Base-by-base conservation (phyloP, 163 green algal species). In the Scenedesmus sp. region DNA sequence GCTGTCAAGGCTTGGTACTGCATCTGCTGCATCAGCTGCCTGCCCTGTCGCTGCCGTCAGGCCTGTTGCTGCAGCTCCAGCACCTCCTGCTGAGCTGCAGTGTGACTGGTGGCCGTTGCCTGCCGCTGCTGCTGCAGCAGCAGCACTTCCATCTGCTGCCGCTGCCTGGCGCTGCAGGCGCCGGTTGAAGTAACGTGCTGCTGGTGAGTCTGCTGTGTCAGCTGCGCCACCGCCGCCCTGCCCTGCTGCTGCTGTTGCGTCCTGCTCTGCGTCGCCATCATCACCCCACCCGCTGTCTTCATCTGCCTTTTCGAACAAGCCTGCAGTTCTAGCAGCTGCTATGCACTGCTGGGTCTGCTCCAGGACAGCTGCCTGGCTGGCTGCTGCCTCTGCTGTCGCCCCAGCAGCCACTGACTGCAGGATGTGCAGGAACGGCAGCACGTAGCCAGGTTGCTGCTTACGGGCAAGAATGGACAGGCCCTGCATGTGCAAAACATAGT, bases 391-490 rank as follows among this genome's bases (percentile, higher is more conserved):
- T 6, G 26, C 35, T 7, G 13, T 80, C 0, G 94, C 91, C 0
- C 92, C 95, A 0, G 35, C 72, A 5, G 92, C 89, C 16, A 96
- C 90, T 76, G 94, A 93, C 10, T 86, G 40, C 72, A 96, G 88
- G 7, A 92, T 90, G 72, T 93, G 65, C n/a, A 98, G 91, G 92
- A 97, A 98, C 10, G 96, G 84, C 15, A 94, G 81, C 5, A 93
- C 70, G 83, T 96, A 93, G 26, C 92, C 83, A 0, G 96, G 95
- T n/a, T 90, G 89, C 90, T 95, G 92, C 73, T 93, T 89, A 6
- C 96, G 94, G 0, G 95, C 89, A 26, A 96, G 85, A 37, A 97
- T 94, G 44, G 94, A 95, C 33, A 98, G 80, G 5, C 96, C 96
- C 92, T 95, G 87, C 40, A 53, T 13, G 24, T 15, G 59, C 1